Evolutionary conservation across 1,139 yeast species (phyloP).

Genomic region (Pichia sp.): DNA sequence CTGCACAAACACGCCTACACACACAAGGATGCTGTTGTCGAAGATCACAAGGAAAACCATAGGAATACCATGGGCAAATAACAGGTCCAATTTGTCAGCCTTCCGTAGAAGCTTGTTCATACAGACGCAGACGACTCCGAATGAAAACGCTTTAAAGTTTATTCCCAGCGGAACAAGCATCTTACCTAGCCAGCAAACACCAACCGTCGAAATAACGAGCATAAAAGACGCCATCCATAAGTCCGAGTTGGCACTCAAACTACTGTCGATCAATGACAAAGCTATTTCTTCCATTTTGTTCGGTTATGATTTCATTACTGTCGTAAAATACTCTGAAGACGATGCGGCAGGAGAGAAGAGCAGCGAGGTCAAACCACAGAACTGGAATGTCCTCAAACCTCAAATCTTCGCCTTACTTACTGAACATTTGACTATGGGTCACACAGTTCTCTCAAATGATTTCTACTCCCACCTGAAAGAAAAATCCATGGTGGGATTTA

Average conservation of each 20-base stretch:
- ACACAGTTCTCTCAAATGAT: constrained; percentile 47
- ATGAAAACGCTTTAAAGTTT: constrained; percentile 86
- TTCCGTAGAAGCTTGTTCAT: constrained; percentile 27
- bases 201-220: constrained; percentile 50
- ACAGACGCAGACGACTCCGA: constrained; percentile 79
- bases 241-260: constrained; percentile 52
- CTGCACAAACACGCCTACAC: background rate
- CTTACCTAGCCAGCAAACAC: constrained; percentile 30
- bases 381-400: constrained; percentile 81
- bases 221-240: constrained; percentile 48
- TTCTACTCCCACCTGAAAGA: constrained; percentile 31
- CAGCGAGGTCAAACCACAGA: constrained; percentile 32
- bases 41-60: background rate
- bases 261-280: constrained; percentile 44
- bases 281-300: constrained; percentile 47
- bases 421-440: constrained; percentile 77
- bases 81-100: background rate
- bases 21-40: background rate
- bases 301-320: constrained; percentile 68
- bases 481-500: constrained; percentile 25
- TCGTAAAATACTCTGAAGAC: constrained; percentile 55
- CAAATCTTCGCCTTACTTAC: constrained; percentile 83
- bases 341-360: constrained; percentile 23
- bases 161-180: constrained; percentile 61
- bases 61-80: constrained; percentile 1